Conservation (phyloP, 225 moss, liverwort and hornwort genomes). For the Climacium dendroides region DNA sequence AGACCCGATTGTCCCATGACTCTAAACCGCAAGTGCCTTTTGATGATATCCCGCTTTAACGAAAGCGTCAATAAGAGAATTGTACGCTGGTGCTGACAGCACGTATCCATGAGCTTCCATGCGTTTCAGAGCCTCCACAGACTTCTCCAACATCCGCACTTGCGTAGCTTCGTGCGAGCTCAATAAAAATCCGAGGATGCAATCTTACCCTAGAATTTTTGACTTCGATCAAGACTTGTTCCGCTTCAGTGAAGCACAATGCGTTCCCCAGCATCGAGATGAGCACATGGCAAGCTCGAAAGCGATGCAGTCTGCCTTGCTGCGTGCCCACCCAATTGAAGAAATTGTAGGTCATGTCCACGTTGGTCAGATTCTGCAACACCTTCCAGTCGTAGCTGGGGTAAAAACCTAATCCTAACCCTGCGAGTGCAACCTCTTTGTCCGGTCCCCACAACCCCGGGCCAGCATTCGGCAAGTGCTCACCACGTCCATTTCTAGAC, state of each 20-base stretch:
- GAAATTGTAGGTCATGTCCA: constrained; percentile 55
- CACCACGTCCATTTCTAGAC: constrained; percentile 34
- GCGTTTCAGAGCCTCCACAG: too few relatives aligned
- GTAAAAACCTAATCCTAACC: too few relatives aligned
- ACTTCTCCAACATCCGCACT: too few relatives aligned
- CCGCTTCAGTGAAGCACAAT: constrained; percentile 47
- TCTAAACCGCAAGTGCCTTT: too few relatives aligned
- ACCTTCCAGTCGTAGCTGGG: constrained; percentile 49
- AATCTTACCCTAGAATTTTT: constrained; percentile 13
- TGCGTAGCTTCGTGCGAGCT: too few relatives aligned
- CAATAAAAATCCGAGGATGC: constrained; percentile 52
- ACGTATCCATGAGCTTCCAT: too few relatives aligned
- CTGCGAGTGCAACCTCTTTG: constrained; percentile 22
- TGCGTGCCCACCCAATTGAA: constrained; percentile 68
- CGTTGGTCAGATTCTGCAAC: constrained; percentile 47
- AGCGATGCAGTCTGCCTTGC: constrained; percentile 30
- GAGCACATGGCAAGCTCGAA: constrained; percentile 46
- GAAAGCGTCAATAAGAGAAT: too few relatives aligned
- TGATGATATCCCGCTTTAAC: too few relatives aligned
- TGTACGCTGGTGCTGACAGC: too few relatives aligned
- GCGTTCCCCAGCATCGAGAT: constrained; percentile 49
- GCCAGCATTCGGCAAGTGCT: constrained; percentile 35
- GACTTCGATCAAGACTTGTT: constrained; percentile 26
- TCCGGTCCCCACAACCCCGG: constrained; percentile 36
- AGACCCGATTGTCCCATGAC: too few relatives aligned